phyloP scores from a whole-genome alignment of 257 asterid species.

The Nicotiana tabacum region DNA sequence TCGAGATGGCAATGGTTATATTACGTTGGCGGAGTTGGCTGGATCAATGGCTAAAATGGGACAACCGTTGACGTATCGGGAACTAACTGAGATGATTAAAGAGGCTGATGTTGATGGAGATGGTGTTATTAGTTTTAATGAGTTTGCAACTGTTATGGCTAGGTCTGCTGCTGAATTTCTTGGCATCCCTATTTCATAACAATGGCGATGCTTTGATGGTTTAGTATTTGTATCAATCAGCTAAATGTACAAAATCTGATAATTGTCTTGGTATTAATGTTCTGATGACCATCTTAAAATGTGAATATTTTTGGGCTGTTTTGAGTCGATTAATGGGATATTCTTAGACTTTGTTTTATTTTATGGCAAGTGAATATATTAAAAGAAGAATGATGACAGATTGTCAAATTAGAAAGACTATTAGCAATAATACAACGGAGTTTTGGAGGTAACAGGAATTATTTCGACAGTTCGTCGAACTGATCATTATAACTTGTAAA shows the following conservation, averaged over 20 bases:
- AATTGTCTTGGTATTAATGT: not conserved
- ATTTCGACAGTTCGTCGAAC: too few relatives aligned
- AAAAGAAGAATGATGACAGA: not conserved
- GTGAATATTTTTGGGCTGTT: not conserved
- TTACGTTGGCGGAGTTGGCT: slow-evolving; percentile 84
- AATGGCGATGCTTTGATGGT: not conserved
- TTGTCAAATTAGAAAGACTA: not conserved
- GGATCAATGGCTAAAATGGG: slow-evolving; percentile 93
- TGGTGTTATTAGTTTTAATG: slow-evolving; percentile 71
- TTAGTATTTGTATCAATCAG: not conserved
- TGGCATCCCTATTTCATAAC: slow-evolving; percentile 39
- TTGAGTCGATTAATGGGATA: not conserved
- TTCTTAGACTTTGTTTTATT: not conserved
- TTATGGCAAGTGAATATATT: not conserved
- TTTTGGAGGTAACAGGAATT: not conserved
- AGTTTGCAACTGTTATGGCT: slow-evolving; percentile 66
- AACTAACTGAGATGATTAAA: slow-evolving; percentile 70
- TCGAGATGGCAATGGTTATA: slow-evolving; percentile 84
- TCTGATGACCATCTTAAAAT: not conserved
- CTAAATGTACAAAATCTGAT: not conserved
- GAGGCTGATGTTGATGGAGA: slow-evolving; percentile 91
- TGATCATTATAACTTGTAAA: not conserved
- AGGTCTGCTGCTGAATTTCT: slow-evolving; percentile 66
- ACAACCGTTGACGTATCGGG: slow-evolving; percentile 72
- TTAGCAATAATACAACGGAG: not conserved